phyloP scores from a whole-genome alignment of 2,329 filamentous ascomycete genomes.

The Bertia moriformis region DNA sequence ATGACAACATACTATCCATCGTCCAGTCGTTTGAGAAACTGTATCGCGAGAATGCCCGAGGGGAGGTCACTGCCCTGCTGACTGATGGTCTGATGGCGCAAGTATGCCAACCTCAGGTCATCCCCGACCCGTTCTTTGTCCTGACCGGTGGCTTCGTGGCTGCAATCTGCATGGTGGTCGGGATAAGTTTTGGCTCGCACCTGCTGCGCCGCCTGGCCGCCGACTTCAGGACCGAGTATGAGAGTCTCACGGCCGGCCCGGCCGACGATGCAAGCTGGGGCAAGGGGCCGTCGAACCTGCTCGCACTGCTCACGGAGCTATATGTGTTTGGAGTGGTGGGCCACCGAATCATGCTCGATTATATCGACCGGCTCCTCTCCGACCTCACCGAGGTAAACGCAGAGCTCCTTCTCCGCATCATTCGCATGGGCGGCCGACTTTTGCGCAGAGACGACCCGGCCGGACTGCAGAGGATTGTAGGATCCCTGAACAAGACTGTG shows the following conservation, averaged over 20 bases:
- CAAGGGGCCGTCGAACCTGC: conserved; percentile 61
- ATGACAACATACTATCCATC: conserved; percentile 77
- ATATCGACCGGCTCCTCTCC: conserved; percentile 63
- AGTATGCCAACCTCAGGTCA: conserved; percentile 60
- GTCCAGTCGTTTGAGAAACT: conserved; percentile 68
- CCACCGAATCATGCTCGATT: conserved; percentile 76
- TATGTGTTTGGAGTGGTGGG: conserved; percentile 86
- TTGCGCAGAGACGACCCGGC: conserved; percentile 79
- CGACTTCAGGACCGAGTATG: conserved; percentile 56
- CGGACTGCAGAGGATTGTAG: conserved; percentile 75
- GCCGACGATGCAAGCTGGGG: conserved; percentile 20
- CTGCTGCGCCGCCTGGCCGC: conserved; percentile 66
- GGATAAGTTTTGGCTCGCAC: conserved; percentile 79
- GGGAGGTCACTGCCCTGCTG: conserved; percentile 70
- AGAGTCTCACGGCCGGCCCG: conserved; percentile 13
- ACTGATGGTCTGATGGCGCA: conserved; percentile 67
- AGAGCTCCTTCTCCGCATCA: conserved; percentile 71
- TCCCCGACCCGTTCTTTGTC: conserved; percentile 82
- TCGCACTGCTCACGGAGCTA: conserved; percentile 70
- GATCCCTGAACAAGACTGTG: conserved; percentile 61
- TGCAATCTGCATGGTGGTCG: conserved; percentile 73
- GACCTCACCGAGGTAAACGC: conserved; percentile 74
- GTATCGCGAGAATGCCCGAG: conserved; percentile 72
- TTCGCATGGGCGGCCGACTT: conserved; percentile 68
- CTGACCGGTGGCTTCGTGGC: conserved; percentile 81